Conservation (phyloP, 2,329 filamentous ascomycete genomes). For the Chrysoporthe puriensis region DNA sequence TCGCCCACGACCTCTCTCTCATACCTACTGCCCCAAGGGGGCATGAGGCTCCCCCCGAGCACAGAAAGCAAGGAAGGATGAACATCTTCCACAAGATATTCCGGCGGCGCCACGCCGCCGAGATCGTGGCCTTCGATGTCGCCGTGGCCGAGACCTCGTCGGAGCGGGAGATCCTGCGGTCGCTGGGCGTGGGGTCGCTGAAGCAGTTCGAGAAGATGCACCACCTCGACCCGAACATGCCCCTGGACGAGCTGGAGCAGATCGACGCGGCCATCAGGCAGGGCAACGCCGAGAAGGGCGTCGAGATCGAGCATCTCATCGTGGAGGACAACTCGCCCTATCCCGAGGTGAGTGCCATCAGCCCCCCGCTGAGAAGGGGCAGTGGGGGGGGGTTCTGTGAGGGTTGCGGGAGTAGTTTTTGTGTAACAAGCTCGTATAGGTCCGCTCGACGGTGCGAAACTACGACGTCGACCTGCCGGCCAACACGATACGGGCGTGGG, state of each 20-base stretch:
- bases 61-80: constrained; percentile 15
- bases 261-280: constrained; percentile 61
- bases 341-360: constrained; percentile 55
- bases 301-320: constrained; percentile 60
- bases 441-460: constrained; percentile 67
- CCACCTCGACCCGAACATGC: constrained; percentile 67
- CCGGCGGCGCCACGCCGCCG: constrained; percentile 26
- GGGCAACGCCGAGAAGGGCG: constrained; percentile 58
- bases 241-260: constrained; percentile 64
- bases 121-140: constrained; percentile 29
- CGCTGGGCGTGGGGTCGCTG: constrained; percentile 42
- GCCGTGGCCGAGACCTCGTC: constrained; percentile 28
- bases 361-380: too few species aligned
- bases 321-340: constrained; percentile 70
- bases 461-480: constrained; percentile 66
- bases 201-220: constrained; percentile 63
- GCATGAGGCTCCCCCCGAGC: constrained; percentile 7
- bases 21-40: not conserved
- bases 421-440: constrained; percentile 43
- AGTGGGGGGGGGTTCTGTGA: too few species aligned
- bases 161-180: constrained; percentile 29
- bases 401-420: not conserved
- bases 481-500: constrained; percentile 68
- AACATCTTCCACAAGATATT: constrained; percentile 17
- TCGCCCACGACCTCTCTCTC: not conserved